These are phyloP conservation scores for Ormosia semicastrata DNA, from an alignment of 306 rosid species.

Conservation along the genomic window DNA sequence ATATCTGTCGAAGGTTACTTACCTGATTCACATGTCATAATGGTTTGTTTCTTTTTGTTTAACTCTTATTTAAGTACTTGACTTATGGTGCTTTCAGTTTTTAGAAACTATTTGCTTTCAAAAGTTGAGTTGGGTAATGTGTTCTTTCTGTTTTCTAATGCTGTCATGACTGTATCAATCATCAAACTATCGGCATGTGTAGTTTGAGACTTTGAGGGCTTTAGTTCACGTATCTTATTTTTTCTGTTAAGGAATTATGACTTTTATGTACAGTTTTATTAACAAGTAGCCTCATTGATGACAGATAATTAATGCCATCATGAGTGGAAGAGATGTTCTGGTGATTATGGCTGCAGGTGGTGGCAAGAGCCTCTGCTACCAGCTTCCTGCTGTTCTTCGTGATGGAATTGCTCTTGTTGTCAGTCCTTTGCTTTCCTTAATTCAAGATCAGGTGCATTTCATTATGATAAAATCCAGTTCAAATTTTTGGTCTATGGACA, in stretches of 20 bases:
- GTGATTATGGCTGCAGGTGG: conserved; percentile 99
- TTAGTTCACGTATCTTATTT: background rate
- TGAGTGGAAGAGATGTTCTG: conserved; percentile 87
- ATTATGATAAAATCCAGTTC: conserved; percentile 17
- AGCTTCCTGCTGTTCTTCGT: conserved; percentile 88
- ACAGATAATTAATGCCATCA: conserved; percentile 86
- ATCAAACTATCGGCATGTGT: background rate
- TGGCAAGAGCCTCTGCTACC: conserved; percentile 98
- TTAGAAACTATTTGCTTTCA: conserved; percentile 16
- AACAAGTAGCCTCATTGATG: conserved; percentile 16
- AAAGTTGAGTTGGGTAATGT: background rate
- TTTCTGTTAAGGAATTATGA: background rate
- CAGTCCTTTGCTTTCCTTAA: conserved; percentile 91
- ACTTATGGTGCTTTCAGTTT: background rate
- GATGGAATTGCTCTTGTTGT: conserved; percentile 88
- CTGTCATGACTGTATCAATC: background rate
- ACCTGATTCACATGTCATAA: background rate
- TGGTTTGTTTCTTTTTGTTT: background rate
- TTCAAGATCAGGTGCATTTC: conserved; percentile 88
- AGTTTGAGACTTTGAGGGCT: background rate
- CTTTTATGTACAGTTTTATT: conserved; percentile 23
- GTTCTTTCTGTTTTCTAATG: conserved; percentile 10
- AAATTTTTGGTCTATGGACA: background rate
- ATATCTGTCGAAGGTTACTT: background rate
- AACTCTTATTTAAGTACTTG: conserved; percentile 14